Evolutionary conservation across 192 early-diverging fungal species (phyloP).

Genomic region (Linnemannia elongata): DNA sequence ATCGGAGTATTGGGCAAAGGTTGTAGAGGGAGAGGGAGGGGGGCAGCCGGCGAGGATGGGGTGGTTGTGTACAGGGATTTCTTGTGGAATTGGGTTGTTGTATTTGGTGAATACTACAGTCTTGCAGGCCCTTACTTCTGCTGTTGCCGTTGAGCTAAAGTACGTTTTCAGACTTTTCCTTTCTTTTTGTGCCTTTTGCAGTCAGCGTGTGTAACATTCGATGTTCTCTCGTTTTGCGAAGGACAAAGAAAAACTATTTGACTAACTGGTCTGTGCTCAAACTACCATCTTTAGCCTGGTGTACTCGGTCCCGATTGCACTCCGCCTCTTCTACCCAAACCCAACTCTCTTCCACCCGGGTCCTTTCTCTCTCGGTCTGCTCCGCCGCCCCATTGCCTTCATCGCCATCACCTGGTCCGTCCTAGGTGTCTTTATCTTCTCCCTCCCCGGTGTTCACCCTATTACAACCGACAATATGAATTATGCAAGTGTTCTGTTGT

Average conservation of each 20-base stretch:
- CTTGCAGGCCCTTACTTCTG: constrained; percentile 31
- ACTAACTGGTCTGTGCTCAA: not conserved
- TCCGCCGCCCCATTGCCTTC: constrained; percentile 13
- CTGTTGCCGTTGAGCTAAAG: constrained; percentile 44
- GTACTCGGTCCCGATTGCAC: constrained; percentile 25
- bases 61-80: constrained; percentile 30
- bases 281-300: constrained; percentile 12
- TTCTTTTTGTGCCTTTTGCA: not conserved
- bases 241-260: not conserved
- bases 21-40: not conserved
- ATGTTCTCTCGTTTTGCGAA: not conserved
- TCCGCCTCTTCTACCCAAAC: constrained; percentile 38
- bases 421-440: constrained; percentile 40
- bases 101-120: constrained; percentile 27
- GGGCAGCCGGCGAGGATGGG: constrained; percentile 40
- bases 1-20: constrained; percentile 25
- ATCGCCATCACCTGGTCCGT: constrained; percentile 50
- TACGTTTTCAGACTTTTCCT: not conserved
- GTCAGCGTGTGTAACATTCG: not conserved
- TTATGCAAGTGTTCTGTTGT: constrained; percentile 47
- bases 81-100: constrained; percentile 25
- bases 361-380: constrained; percentile 51
- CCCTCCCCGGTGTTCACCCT: constrained; percentile 44
- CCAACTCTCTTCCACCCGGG: constrained; percentile 51
- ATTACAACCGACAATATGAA: constrained; percentile 58